Evolutionary conservation across 2,329 filamentous ascomycete species (phyloP).

Genomic region (Pseudogymnoascus sp.): DNA sequence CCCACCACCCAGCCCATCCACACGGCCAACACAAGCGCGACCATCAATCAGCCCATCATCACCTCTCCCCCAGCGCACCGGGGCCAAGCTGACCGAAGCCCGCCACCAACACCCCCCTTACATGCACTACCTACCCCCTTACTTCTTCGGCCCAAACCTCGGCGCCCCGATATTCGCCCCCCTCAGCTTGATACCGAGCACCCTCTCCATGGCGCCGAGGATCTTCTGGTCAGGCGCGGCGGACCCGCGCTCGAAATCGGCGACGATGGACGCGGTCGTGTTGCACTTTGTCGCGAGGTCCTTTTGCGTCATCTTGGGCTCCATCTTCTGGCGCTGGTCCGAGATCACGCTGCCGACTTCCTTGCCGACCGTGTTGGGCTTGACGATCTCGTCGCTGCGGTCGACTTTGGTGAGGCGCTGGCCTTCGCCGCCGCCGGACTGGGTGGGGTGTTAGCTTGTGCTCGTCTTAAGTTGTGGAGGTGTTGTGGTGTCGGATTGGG

Average conservation of each 20-base stretch:
- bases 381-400: constrained; percentile 93
- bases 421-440: constrained; percentile 58
- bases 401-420: constrained; percentile 98
- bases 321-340: constrained; percentile 67
- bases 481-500: neutral
- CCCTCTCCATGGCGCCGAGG: constrained; percentile 66
- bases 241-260: constrained; percentile 75
- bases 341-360: constrained; percentile 77
- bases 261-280: constrained; percentile 70
- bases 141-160: constrained; percentile 66
- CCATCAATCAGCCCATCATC: too few species aligned
- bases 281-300: constrained; percentile 80
- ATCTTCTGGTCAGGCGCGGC: constrained; percentile 79
- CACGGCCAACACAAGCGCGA: neutral
- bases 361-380: constrained; percentile 82
- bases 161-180: constrained; percentile 78
- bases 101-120: neutral
- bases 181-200: constrained; percentile 80
- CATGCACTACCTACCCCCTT: constrained; percentile 14
- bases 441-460: constrained; percentile 29
- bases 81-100: too few species aligned
- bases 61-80: too few species aligned
- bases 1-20: neutral
- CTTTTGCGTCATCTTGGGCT: constrained; percentile 96
- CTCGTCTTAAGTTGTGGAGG: neutral